Base-by-base conservation (phyloP, 306 rosid genomes). In the Biancaea sappan region DNA sequence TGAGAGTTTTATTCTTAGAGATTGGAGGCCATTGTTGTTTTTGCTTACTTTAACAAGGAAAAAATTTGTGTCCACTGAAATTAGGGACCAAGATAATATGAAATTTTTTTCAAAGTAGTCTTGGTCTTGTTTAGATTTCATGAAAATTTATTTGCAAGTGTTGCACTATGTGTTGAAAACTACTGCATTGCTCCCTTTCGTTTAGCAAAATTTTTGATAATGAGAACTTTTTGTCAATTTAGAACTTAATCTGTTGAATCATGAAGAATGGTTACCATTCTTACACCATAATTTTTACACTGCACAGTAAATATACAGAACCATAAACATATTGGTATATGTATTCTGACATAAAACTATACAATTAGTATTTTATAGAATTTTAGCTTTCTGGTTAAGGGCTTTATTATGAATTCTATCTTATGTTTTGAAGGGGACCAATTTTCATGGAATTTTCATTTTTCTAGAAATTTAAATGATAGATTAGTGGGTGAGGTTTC, bases 41-140 rank as follows among this genome's bases (percentile, higher is more conserved):
- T 46, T 46, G 19, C 1, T 11, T 14, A 2, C 15, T 43, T 43
- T 15, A 43, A 43, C 18, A 43, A 13, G 6, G 3, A 58, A 6
- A 26, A 41, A 72, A 73, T 29, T 15, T n/a, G 26, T 35, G 66
- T 75, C 53, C 37, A 12, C 12, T 51, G 29, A 37, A 65, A 35
- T 63, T 50, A 25, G 26, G 31, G 53, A 73, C n/a, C n/a, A 24
- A 28, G 63, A 50, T 48, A 35, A 26, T 48, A 48, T 62, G 62
- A 37, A 48, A 74, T 62, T 8, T 11, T 32, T 32, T 44, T 44
- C 62, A 67, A 67, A 68, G 35, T 32, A 59, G 26, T 47, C 19
- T 25, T 69, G 65, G 26, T 47, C 19, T 25, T 69, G 65, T 69
- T 14, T n/a, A 38, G 53, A 38, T 70, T 37, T 60, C 26, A 4